Evolutionary conservation across 345 rosid genomes (phyloP).

Genomic region (Adansonia digitata): DNA sequence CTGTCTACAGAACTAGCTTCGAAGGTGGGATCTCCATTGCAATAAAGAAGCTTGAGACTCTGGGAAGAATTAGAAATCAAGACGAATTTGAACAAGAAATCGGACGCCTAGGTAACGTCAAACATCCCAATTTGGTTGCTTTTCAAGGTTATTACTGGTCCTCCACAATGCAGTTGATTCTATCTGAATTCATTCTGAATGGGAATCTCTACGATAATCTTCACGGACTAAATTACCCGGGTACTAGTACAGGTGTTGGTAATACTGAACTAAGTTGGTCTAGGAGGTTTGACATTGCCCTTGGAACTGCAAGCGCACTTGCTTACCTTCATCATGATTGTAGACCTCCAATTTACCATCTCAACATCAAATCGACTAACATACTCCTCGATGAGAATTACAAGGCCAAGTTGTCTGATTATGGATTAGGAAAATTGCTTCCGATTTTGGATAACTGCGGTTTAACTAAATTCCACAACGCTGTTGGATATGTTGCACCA

Average conservation of each 20-base stretch:
- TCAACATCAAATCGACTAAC: constrained; percentile 82
- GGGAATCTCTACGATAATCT: constrained; percentile 81
- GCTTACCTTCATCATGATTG: constrained; percentile 93
- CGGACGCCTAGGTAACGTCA: constrained; percentile 67
- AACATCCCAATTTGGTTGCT: constrained; percentile 68
- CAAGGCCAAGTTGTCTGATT: constrained; percentile 78
- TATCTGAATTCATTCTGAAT: constrained; percentile 65
- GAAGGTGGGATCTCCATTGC: constrained; percentile 92
- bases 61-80: constrained; percentile 84
- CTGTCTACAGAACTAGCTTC: constrained; percentile 72
- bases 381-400: constrained; percentile 75
- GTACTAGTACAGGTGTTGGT: constrained; percentile 64
- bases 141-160: constrained; percentile 94
- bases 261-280: constrained; percentile 68
- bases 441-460: constrained; percentile 73
- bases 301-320: constrained; percentile 81
- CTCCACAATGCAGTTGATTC: constrained; percentile 65
- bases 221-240: constrained; percentile 47
- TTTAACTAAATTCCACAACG: constrained; percentile 69
- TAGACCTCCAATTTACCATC: constrained; percentile 79
- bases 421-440: constrained; percentile 77
- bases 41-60: constrained; percentile 80
- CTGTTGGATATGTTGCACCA: constrained; percentile 93
- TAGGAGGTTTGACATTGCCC: constrained; percentile 78
- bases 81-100: constrained; percentile 93